Evolutionary conservation across 2,329 filamentous ascomycete species (phyloP).

Genomic region (Arthrinium phaeospermum): DNA sequence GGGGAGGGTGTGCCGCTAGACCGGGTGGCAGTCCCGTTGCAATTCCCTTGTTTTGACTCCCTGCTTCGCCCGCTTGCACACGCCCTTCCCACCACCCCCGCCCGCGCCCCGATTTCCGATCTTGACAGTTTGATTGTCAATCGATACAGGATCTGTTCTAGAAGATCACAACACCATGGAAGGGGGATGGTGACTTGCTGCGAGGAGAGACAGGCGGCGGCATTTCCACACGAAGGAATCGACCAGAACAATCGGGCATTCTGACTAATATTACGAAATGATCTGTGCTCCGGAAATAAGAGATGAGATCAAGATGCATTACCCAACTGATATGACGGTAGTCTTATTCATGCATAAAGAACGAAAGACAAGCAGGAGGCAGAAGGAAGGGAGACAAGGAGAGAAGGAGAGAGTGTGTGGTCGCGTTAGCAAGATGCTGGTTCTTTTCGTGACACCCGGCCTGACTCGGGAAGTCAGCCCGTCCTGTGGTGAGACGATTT

Average conservation of each 20-base stretch:
- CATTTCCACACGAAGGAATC: too few species aligned
- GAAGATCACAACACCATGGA: neutral
- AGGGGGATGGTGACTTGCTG: too few species aligned
- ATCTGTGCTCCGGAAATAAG: too few species aligned
- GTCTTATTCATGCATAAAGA: too few species aligned
- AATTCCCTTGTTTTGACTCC: neutral
- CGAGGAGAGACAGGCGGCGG: too few species aligned
- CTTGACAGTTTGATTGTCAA: constrained; percentile 15
- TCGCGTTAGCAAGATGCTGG: neutral
- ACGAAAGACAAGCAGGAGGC: neutral
- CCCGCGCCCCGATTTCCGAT: constrained; percentile 13
- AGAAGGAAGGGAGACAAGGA: neutral
- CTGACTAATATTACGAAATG: too few species aligned
- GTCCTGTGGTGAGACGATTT: constrained; percentile 15
- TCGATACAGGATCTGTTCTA: neutral
- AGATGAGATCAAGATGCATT: too few species aligned
- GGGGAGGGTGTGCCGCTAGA: neutral
- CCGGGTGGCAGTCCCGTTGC: neutral
- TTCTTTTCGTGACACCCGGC: constrained; percentile 5
- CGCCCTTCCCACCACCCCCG: neutral
- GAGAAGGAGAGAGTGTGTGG: neutral
- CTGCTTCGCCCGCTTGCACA: neutral
- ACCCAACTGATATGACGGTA: too few species aligned
- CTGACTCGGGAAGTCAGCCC: constrained; percentile 7
- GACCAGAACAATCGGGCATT: too few species aligned